Evolutionary conservation across 2,329 filamentous ascomycete species (phyloP).

Genomic region (Berkeleyomyces basicola): DNA sequence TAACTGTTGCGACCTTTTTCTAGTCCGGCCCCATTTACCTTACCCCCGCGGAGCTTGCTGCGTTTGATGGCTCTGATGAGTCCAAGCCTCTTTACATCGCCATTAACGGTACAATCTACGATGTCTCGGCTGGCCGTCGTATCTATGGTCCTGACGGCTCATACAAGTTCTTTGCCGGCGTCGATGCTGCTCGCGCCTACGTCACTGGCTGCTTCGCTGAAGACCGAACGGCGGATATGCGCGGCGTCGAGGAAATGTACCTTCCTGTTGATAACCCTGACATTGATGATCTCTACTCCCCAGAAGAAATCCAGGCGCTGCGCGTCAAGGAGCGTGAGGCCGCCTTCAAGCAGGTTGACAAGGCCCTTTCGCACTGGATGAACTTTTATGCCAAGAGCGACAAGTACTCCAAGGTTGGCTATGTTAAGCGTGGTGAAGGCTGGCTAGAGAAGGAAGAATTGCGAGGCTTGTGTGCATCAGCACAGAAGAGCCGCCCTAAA

Average conservation of each 20-base stretch:
- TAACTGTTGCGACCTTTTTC: slow-evolving; percentile 19
- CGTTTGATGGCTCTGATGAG: slow-evolving; percentile 63
- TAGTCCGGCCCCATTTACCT: slow-evolving; percentile 47
- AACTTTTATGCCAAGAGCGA: slow-evolving; percentile 63
- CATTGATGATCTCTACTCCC: slow-evolving; percentile 41
- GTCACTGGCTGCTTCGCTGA: slow-evolving; percentile 85
- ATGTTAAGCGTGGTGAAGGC: slow-evolving; percentile 43
- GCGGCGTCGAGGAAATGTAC: slow-evolving; percentile 78
- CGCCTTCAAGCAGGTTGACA: slow-evolving; percentile 48
- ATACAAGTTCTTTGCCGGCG: slow-evolving; percentile 75
- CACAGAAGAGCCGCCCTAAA: not conserved
- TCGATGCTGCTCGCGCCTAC: slow-evolving; percentile 74
- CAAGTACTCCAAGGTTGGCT: slow-evolving; percentile 70
- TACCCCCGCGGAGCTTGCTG: slow-evolving; percentile 55
- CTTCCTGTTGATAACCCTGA: slow-evolving; percentile 45
- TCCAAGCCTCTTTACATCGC: slow-evolving; percentile 73
- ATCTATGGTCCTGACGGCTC: slow-evolving; percentile 72
- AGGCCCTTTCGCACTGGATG: slow-evolving; percentile 64
- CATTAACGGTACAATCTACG: slow-evolving; percentile 75
- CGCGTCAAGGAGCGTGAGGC: slow-evolving; percentile 46
- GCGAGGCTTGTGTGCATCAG: slow-evolving; percentile 16
- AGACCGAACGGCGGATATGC: slow-evolving; percentile 69
- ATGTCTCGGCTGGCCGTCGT: slow-evolving; percentile 52
- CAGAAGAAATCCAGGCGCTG: slow-evolving; percentile 34
- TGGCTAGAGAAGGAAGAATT: slow-evolving; percentile 45